Evolutionary conservation across 257 asterid species (phyloP).

Genomic region (Salvia rosmarinus): DNA sequence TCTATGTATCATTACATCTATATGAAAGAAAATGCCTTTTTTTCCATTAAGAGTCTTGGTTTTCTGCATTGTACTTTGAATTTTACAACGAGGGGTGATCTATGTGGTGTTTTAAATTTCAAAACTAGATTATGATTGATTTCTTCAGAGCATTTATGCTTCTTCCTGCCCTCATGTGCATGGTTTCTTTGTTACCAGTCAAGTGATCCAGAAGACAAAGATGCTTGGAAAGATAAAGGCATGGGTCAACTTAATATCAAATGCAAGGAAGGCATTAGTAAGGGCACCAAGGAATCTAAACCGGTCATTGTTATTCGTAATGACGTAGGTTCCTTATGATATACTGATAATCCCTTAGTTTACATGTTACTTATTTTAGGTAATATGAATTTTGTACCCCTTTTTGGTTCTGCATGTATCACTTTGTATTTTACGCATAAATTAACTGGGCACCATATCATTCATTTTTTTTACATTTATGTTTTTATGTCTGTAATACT

Average conservation of each 20-base stretch:
- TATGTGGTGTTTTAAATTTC: constrained; percentile 11
- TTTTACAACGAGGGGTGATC: background rate
- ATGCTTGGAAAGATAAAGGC: constrained; percentile 93
- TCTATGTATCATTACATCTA: background rate
- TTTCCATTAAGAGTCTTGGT: constrained; percentile 2
- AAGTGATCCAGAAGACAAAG: constrained; percentile 75
- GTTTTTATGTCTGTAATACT: constrained; percentile 1
- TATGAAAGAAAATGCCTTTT: constrained; percentile 6
- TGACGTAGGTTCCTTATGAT: constrained; percentile 66
- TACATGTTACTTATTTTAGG: background rate
- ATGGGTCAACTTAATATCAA: constrained; percentile 81
- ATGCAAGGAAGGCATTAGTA: constrained; percentile 82
- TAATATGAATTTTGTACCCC: background rate
- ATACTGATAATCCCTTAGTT: constrained; percentile 14
- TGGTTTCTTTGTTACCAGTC: constrained; percentile 56
- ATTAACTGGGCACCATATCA: background rate
- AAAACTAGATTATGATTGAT: constrained; percentile 20
- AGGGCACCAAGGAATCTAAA: constrained; percentile 89
- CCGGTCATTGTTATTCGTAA: constrained; percentile 87
- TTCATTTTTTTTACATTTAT: background rate
- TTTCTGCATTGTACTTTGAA: constrained; percentile 8
- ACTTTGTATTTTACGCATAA: background rate
- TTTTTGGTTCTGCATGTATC: background rate
- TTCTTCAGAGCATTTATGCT: constrained; percentile 4
- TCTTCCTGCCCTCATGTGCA: constrained; percentile 23